Percentiles rank a stretch among this genome's conserved stretches.
These are phyloP conservation scores for Penicillium crystallinum DNA, from an alignment of 495 filamentous ascomycete species.

Conservation along the genomic window DNA sequence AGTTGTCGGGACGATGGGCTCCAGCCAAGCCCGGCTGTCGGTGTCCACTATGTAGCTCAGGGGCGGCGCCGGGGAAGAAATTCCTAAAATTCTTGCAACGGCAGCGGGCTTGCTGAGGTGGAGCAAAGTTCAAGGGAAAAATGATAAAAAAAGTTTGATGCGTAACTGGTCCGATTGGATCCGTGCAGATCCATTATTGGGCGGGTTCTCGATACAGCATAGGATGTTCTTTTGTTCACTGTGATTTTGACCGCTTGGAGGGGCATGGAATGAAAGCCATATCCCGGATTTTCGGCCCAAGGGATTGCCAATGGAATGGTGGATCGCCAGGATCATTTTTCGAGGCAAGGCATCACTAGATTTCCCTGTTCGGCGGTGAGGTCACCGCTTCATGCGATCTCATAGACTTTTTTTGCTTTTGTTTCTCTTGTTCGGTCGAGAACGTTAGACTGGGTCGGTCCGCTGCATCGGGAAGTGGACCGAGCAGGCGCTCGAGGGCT, in stretches of 20 bases:
- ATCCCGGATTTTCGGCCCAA: conserved; percentile 9
- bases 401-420: neutral
- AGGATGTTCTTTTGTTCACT: conserved; percentile 4
- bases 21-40: conserved; percentile 18
- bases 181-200: conserved; percentile 26
- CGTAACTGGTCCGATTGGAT: conserved; percentile 19
- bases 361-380: conserved; percentile 17
- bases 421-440: conserved; percentile 22
- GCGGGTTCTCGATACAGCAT: conserved; percentile 6
- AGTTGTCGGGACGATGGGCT: conserved; percentile 27
- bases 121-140: conserved; percentile 4
- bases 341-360: conserved; percentile 6
- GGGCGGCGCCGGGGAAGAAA: conserved; percentile 29
- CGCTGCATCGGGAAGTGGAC: conserved; percentile 34
- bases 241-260: conserved; percentile 10
- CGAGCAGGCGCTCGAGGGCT: conserved; percentile 2
- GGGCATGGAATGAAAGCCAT: conserved; percentile 15
- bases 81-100: conserved; percentile 23
- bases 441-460: conserved; percentile 30
- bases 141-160: conserved; percentile 9
- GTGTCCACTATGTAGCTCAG: conserved; percentile 27
- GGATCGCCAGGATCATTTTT: conserved; percentile 9
- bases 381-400: conserved; percentile 21
- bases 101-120: conserved; percentile 9
- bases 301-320: conserved; percentile 29